Evolutionary conservation across 116 monocot species (phyloP), one percentile per base, ranked within the genome.

Genomic region (Papilionanthe hybrid): DNA sequence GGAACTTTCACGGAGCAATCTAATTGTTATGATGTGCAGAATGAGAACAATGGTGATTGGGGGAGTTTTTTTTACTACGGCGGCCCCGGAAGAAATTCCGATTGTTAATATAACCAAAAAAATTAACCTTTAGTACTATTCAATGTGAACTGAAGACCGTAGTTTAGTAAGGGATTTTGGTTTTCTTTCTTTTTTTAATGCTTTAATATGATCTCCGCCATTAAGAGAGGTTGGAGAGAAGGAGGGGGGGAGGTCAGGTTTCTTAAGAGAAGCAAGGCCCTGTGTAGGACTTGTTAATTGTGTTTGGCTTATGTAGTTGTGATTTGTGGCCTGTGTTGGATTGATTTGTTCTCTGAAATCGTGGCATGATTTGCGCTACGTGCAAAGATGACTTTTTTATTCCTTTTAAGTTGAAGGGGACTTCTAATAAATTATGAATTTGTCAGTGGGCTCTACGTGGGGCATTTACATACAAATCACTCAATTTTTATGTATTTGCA

Each of bases 21-120:
- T 20, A 76, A 76, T 22, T 76, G 48, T 53, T 76, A 76, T 55
- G 76, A 76, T 76, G 76, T 76, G 76, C 76, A 50, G 20, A 53
- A 25, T 28, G 76, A 53, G 9, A 76, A 30, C 53, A 76, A 76
- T 55, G 53, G 50, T 7, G 50, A 76, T 22, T 76, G 76, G 76
- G 76, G 76, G 18, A 76, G 29, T 28, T 55, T 53, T 53, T 50
- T 76, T 30, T 76, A 76, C 29, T 76, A 76, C 53, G 76, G 76
- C 5, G 76, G 76, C 5, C 76, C 76, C 27, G 76, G 76, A 44
- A 76, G 53, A 76, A 76, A 44, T 17, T 50, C 76, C 53, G 44
- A 76, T 76, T 76, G 76, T 76, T 22, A 48, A 76, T 76, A 73
- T 3, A 7, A 5, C 1, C 37, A 5, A 6, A 73, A 73, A 8